Conservation (phyloP, 169 alveolate species). For the Cryptosporidium ryanae region DNA sequence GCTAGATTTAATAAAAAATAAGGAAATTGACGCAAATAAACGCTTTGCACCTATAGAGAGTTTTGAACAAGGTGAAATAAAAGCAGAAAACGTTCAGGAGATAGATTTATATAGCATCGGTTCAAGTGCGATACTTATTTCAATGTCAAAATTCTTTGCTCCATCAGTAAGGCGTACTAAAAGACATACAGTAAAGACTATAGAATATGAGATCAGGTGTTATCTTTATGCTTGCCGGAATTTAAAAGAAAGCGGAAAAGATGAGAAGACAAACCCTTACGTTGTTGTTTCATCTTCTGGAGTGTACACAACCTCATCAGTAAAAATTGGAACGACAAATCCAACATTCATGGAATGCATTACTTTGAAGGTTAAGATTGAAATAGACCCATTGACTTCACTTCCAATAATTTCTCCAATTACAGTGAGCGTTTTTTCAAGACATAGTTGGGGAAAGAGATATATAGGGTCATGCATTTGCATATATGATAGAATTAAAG, state of each 20-base stretch:
- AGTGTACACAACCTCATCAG: conserved; percentile 81
- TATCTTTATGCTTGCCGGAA: conserved; percentile 87
- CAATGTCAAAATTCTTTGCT: conserved; percentile 36
- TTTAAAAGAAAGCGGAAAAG: conserved; percentile 78
- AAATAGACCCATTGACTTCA: conserved; percentile 80
- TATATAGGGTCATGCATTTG: conserved; percentile 80
- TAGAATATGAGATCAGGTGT: conserved; percentile 88
- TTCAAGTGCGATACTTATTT: conserved; percentile 55
- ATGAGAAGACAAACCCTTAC: conserved; percentile 83
- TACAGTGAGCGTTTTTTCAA: conserved; percentile 76
- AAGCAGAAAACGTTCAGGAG: conserved; percentile 9
- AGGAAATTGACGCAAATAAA: conserved; percentile 26
- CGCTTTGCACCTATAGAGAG: conserved; percentile 8
- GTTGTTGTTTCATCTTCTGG: conserved; percentile 85
- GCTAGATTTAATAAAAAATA: conserved; percentile 79
- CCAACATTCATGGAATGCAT: conserved; percentile 87
- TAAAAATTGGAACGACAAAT: conserved; percentile 78
- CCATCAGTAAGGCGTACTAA: conserved; percentile 44
- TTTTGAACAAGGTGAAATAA: conserved; percentile 2
- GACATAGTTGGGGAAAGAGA: conserved; percentile 79
- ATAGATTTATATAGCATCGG: conserved; percentile 66
- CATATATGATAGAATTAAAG: conserved; percentile 78
- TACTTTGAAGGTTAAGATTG: conserved; percentile 76
- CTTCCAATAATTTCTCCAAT: conserved; percentile 81
- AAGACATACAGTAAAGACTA: conserved; percentile 63